A percentile compares a stretch with the other conserved stretches of the same genome.
Evolutionary conservation across 176 grass and related monocot species (phyloP).

Genomic region (Phyllostachys edulis): DNA sequence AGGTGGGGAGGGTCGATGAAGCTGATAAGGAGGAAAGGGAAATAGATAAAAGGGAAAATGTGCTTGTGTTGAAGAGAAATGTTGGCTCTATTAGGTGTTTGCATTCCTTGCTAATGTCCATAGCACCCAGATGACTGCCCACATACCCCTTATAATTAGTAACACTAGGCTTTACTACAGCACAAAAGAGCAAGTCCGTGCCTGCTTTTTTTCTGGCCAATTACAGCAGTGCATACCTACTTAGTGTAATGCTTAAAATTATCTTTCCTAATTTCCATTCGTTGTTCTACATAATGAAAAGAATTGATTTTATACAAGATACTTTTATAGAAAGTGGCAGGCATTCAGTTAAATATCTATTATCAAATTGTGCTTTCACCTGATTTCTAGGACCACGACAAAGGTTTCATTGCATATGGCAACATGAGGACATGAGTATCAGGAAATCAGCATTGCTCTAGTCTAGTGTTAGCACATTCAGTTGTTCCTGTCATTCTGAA

Average conservation of each 20-base stretch:
- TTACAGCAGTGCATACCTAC: too few relatives aligned
- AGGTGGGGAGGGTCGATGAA: background rate
- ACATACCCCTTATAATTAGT: background rate
- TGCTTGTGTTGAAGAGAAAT: background rate
- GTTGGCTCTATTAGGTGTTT: background rate
- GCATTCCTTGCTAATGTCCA: background rate
- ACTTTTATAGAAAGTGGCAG: background rate
- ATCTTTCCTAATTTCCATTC: background rate
- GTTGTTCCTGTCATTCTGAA: background rate
- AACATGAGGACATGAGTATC: background rate
- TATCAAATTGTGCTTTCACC: background rate
- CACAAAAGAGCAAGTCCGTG: background rate
- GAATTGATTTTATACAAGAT: background rate
- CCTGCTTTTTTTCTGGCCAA: background rate
- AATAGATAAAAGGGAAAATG: background rate
- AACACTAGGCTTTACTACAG: background rate
- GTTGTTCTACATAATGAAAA: background rate
- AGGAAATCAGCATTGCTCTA: background rate
- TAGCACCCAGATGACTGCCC: background rate
- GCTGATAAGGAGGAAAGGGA: background rate
- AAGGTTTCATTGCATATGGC: background rate
- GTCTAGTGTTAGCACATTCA: background rate
- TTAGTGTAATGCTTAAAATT: background rate
- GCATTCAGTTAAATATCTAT: background rate
- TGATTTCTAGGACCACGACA: background rate